phyloP scores from a whole-genome alignment of 2,329 filamentous ascomycete species.

The Exophiala sp. region DNA sequence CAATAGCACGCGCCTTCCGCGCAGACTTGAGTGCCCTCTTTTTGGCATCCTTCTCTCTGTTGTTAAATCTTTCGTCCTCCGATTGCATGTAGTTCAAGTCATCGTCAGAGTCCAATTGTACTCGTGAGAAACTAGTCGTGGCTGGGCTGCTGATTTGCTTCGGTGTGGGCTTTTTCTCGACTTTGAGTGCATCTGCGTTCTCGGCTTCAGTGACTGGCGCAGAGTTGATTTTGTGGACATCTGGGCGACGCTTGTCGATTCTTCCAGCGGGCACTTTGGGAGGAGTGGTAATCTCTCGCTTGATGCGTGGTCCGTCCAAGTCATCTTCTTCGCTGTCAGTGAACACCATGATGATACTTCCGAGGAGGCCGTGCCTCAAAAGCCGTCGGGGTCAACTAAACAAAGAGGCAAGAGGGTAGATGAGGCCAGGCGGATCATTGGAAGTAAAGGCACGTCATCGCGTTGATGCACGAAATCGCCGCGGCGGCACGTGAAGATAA shows the following conservation, averaged over 20 bases:
- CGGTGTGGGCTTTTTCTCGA: neutral
- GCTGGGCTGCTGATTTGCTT: conserved; percentile 1
- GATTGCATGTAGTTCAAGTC: conserved; percentile 18
- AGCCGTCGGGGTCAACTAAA: neutral
- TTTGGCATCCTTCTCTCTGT: conserved; percentile 3
- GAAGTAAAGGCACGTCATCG: neutral
- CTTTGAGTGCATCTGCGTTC: conserved; percentile 1
- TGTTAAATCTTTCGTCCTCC: conserved; percentile 8
- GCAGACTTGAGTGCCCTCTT: neutral
- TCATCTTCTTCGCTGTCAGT: conserved; percentile 26
- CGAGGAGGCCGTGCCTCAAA: neutral
- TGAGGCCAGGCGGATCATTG: neutral
- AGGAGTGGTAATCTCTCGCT: neutral
- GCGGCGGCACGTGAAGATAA: conserved; percentile 10
- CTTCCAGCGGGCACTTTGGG: neutral
- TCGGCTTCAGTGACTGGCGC: conserved; percentile 1
- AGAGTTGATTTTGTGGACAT: neutral
- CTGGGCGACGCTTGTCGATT: neutral
- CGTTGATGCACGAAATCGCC: conserved; percentile 7
- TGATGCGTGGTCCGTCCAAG: conserved; percentile 12
- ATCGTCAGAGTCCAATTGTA: conserved; percentile 15
- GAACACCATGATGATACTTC: conserved; percentile 14
- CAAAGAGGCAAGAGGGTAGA: neutral
- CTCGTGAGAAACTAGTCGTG: neutral
- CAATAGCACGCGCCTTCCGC: conserved; percentile 56